Evolutionary conservation across 2,329 filamentous ascomycete genomes (phyloP), one percentile per base, ranked within the genome.

Genomic region (Thelonectria rubi): DNA sequence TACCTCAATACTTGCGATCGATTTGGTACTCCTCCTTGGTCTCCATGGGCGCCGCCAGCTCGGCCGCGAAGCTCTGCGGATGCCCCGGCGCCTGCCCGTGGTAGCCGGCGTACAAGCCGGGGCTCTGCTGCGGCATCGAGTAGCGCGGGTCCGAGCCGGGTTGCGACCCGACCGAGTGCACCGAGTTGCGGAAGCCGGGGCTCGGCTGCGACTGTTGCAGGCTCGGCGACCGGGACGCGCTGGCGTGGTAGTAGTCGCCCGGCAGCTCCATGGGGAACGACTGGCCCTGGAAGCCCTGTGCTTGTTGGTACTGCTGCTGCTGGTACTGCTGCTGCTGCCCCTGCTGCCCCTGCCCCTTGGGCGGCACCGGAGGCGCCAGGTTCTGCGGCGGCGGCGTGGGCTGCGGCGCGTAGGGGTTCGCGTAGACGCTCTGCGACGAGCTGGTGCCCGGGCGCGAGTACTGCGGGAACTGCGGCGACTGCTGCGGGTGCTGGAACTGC

Each of bases 31-130:
- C 82, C 65, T 84, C 82, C 0, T 63, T 69, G 2, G 79, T 81
- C 74, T 86, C 83, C 9, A 69, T 71, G 60, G 85, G 83, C 2
- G 83, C 79, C 3, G 81, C 60, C 24, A 86, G 63, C 57, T 83
- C 82, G 0, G 76, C 75, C 0, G 80, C 66, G 57, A 80, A 82
- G 1, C 70, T 72, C 65, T 79, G 80, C 52, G 77, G 75, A n/a
- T 77, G 75, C n/a, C 79, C 78, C 0, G 79, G 70, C 2, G 70
- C 74, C 0, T 81, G 81, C 0, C 79, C 82, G 2, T 72, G 66
- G 24, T 75, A 75, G 1, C 77, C 76, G 10, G 53, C 53, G 32
- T 67, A 69, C 64, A 64, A 40, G 8, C 57, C 63, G 0, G 70
- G 69, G 15, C 64, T 76, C 59, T 52, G 78, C 46, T 69, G 72